Evolutionary conservation across 768 basidiomycete species (phyloP).

Genomic region (Phaeolepiota aurea): DNA sequence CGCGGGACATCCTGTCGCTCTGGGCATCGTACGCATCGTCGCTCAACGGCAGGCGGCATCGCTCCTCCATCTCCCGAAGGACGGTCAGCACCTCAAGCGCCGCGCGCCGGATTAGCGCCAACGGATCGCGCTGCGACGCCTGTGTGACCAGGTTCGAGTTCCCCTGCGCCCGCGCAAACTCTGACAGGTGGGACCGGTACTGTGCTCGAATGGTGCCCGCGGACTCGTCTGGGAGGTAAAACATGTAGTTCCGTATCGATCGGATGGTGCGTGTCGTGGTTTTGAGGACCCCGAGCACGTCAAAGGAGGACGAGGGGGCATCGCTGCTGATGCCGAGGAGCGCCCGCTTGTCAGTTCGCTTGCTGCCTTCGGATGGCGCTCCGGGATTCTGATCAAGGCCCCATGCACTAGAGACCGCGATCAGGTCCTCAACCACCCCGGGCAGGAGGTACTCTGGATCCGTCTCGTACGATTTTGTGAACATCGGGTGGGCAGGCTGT

Average conservation of each 20-base stretch:
- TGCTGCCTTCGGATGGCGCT: constrained; percentile 5
- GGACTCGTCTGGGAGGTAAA: constrained; percentile 74
- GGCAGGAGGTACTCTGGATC: constrained; percentile 75
- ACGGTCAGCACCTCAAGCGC: constrained; percentile 80
- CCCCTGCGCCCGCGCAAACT: constrained; percentile 25
- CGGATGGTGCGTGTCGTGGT: constrained; percentile 76
- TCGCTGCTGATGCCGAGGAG: background rate
- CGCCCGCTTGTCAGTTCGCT: background rate
- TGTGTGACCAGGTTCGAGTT: constrained; percentile 5
- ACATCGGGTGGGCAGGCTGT: constrained; percentile 38
- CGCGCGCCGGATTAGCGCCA: constrained; percentile 62
- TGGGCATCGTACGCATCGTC: constrained; percentile 82
- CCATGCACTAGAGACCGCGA: constrained; percentile 59
- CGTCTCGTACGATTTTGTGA: constrained; percentile 59
- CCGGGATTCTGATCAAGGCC: constrained; percentile 23
- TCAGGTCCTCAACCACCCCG: constrained; percentile 69
- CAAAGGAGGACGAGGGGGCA: constrained; percentile 19
- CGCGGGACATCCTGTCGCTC: constrained; percentile 51
- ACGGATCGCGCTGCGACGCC: constrained; percentile 40
- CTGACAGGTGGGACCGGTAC: constrained; percentile 40
- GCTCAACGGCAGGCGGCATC: constrained; percentile 61
- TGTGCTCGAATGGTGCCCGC: constrained; percentile 45
- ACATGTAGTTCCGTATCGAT: constrained; percentile 74
- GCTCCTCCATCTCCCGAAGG: constrained; percentile 76
- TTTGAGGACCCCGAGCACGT: constrained; percentile 67